These are phyloP conservation scores for Xenoacremonium recifei DNA, from an alignment of 2,329 filamentous ascomycete genomes.

Conservation along the genomic window DNA sequence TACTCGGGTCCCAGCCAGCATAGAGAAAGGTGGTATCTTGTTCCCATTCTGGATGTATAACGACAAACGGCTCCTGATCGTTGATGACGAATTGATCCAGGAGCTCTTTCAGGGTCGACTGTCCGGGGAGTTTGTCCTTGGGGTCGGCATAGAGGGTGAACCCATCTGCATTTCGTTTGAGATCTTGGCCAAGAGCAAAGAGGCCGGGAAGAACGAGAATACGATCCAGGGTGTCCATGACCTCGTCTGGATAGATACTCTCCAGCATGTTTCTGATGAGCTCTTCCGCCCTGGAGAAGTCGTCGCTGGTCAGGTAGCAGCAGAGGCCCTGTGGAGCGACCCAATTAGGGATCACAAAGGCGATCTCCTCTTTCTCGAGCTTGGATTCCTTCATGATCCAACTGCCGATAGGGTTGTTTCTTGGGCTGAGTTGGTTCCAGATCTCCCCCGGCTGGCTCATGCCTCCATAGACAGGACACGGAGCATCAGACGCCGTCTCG, in stretches of 20 bases:
- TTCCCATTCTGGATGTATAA: not conserved
- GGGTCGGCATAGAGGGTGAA: not conserved
- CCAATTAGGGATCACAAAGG: constrained; percentile 19
- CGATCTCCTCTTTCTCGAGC: not conserved
- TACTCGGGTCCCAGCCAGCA: not conserved
- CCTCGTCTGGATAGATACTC: no score
- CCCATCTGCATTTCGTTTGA: not conserved
- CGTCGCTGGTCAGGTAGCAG: no score
- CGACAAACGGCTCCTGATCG: not conserved
- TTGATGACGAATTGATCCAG: not conserved
- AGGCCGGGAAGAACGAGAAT: not conserved
- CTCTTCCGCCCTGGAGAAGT: no score
- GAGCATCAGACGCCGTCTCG: not conserved
- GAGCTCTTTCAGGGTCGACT: not conserved
- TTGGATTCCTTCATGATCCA: constrained; percentile 13
- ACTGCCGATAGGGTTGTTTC: constrained; percentile 7
- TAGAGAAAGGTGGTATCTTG: not conserved
- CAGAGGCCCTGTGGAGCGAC: no score
- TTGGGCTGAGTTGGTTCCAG: constrained; percentile 18
- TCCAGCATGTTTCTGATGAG: no score
- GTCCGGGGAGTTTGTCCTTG: not conserved
- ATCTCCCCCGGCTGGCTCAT: constrained; percentile 10
- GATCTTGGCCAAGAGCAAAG: not conserved
- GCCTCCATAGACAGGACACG: constrained; percentile 13
- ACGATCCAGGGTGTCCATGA: not conserved